Evolutionary conservation across 768 basidiomycete species (phyloP).

Genomic region (Wakefieldia striispora): DNA sequence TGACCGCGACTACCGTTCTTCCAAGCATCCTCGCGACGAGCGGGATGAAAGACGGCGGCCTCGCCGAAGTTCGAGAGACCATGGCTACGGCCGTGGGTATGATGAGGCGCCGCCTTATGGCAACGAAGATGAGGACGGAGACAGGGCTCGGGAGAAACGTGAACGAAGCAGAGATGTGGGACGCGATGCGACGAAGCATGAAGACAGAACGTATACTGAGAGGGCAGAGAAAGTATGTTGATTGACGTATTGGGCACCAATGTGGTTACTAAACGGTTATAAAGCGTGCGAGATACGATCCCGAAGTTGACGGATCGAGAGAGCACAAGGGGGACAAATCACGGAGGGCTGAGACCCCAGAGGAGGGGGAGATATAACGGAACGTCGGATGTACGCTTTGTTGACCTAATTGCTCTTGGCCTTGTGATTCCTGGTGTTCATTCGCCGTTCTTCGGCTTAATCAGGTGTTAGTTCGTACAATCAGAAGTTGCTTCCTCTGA

Average conservation of each 20-base stretch:
- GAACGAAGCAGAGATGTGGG: conserved; percentile 47
- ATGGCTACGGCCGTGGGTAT: conserved; percentile 42
- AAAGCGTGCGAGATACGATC: conserved; percentile 56
- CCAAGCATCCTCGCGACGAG: conserved; percentile 53
- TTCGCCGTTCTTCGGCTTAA: neutral
- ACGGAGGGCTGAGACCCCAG: conserved; percentile 70
- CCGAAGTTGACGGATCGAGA: conserved; percentile 43
- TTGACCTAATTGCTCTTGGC: neutral
- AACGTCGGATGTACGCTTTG: conserved; percentile 8
- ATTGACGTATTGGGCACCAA: neutral
- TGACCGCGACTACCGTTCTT: conserved; percentile 41
- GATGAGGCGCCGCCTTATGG: conserved; percentile 44
- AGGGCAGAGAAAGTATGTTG: conserved; percentile 63
- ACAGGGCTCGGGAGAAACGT: conserved; percentile 35
- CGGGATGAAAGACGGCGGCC: conserved; percentile 52
- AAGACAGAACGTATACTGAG: conserved; percentile 50
- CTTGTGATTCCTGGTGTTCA: conserved; percentile 1
- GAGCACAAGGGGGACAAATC: conserved; percentile 40
- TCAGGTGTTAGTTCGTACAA: neutral
- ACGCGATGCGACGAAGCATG: conserved; percentile 35
- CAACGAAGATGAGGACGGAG: conserved; percentile 40
- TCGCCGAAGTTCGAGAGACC: conserved; percentile 39
- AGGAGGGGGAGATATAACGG: conserved; percentile 83
- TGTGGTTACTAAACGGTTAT: conserved; percentile 12
- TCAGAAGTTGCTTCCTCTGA: neutral